Conservation (phyloP, 31 red algal genomes). For the Asparagopsis taxiformis region DNA sequence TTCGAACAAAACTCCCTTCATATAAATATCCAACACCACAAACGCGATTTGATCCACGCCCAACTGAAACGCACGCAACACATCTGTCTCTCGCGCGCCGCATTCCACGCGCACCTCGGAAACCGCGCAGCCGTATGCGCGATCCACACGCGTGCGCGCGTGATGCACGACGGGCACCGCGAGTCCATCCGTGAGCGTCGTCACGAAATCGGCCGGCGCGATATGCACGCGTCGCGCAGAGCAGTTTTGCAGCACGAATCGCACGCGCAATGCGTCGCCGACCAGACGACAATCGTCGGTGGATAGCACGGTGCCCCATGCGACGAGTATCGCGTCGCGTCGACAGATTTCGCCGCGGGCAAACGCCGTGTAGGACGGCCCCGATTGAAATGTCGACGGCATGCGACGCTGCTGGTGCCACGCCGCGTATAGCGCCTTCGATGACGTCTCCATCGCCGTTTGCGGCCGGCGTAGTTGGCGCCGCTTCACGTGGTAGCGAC, state of each 20-base stretch:
- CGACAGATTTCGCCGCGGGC: not conserved
- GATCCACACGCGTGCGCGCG: too few species aligned
- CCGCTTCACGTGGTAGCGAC: constrained; percentile 16
- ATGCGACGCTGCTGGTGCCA: constrained; percentile 15
- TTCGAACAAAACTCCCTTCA: constrained; percentile 30
- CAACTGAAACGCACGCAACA: not conserved
- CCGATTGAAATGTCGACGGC: not conserved
- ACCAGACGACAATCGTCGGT: constrained; percentile 19
- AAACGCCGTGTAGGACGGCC: not conserved
- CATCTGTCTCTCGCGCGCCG: not conserved
- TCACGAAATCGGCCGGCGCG: not conserved
- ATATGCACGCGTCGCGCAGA: not conserved
- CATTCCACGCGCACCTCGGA: not conserved
- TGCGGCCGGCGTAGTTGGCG: constrained; percentile 8
- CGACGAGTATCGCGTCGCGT: not conserved
- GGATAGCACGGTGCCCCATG: constrained; percentile 10
- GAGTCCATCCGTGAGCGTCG: not conserved
- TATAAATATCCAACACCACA: constrained; percentile 3
- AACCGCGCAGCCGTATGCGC: not conserved
- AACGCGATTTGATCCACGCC: constrained; percentile 33
- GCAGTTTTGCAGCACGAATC: constrained; percentile 15
- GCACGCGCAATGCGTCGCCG: not conserved
- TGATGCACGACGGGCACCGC: not conserved
- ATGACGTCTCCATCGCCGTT: not conserved
- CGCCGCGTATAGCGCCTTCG: not conserved